These are phyloP conservation scores for Xylona heveae DNA, from an alignment of 495 filamentous ascomycete species.

Conservation along the genomic window DNA sequence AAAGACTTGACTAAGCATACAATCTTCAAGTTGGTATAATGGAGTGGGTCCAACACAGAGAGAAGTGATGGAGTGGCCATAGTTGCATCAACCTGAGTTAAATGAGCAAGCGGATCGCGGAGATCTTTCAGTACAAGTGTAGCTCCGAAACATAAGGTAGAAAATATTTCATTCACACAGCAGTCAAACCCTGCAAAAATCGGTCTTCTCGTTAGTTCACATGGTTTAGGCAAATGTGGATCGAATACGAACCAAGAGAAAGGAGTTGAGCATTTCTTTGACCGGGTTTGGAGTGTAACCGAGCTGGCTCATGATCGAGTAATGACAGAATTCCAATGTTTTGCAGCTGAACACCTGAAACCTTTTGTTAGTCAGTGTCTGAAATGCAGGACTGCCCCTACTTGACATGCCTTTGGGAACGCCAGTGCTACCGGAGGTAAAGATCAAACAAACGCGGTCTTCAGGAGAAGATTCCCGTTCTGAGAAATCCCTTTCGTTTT, in stretches of 20 bases:
- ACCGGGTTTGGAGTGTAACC: slow-evolving; percentile 12
- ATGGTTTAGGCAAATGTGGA: too few relatives aligned
- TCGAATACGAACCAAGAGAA: slow-evolving; percentile 14
- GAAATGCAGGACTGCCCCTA: slow-evolving; percentile 12
- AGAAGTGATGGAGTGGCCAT: slow-evolving; percentile 18
- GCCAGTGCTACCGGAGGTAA: slow-evolving; percentile 15
- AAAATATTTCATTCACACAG: slow-evolving; percentile 19
- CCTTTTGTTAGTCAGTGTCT: too few relatives aligned
- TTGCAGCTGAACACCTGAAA: too few relatives aligned
- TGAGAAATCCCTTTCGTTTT: too few relatives aligned
- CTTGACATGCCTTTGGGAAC: slow-evolving; percentile 15
- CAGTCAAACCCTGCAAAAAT: too few relatives aligned
- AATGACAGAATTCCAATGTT: too few relatives aligned
- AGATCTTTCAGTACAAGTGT: slow-evolving; percentile 14
- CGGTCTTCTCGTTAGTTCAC: too few relatives aligned
- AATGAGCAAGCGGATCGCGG: slow-evolving; percentile 7
- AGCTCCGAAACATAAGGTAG: slow-evolving; percentile 17
- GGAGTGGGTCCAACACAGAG: too few relatives aligned
- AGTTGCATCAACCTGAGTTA: slow-evolving; percentile 8
- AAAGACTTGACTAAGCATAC: slow-evolving; percentile 5
- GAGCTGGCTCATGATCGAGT: too few relatives aligned
- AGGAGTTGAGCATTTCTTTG: slow-evolving; percentile 13
- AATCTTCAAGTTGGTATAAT: too few relatives aligned
- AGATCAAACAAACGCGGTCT: slow-evolving; percentile 17
- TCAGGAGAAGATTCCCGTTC: too few relatives aligned